Evolutionary conservation across 2,329 filamentous ascomycete genomes (phyloP).

Genomic region (Pseudogymnoascus sp.): DNA sequence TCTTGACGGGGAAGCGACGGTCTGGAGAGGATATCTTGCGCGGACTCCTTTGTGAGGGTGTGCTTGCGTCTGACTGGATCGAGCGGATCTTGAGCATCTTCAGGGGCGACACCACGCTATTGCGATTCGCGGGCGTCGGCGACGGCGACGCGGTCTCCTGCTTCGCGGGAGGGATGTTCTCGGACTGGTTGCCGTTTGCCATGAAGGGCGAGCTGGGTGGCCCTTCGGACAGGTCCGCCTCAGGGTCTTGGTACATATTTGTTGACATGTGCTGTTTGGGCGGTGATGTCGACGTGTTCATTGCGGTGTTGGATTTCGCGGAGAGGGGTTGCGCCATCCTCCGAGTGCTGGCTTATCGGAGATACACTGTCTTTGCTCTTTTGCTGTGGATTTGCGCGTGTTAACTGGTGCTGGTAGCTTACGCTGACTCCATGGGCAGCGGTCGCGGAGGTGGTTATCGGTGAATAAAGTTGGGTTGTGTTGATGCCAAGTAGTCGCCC

Average conservation of each 20-base stretch:
- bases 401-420: neutral
- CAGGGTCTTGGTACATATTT: neutral
- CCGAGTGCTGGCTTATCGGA: neutral
- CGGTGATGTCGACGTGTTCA: conserved; percentile 3
- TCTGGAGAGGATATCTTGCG: conserved; percentile 41
- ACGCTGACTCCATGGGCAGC: neutral
- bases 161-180: conserved; percentile 23
- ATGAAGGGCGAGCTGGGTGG: conserved; percentile 26
- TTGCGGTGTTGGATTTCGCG: conserved; percentile 1
- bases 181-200: conserved; percentile 19
- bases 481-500: neutral
- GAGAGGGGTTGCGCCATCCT: conserved; percentile 1
- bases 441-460: neutral
- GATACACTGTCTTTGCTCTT: neutral
- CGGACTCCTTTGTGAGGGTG: conserved; percentile 31
- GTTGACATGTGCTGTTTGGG: neutral
- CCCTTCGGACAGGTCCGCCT: conserved; percentile 19
- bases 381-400: neutral
- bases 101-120: conserved; percentile 18
- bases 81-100: conserved; percentile 25
- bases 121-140: conserved; percentile 21
- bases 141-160: conserved; percentile 18
- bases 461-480: neutral
- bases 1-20: conserved; percentile 53
- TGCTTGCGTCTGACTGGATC: conserved; percentile 18